A percentile compares a stretch with the other conserved stretches of the same genome.
phyloP scores from a whole-genome alignment of 768 basidiomycete species.

The Cystofilobasidium macerans region DNA sequence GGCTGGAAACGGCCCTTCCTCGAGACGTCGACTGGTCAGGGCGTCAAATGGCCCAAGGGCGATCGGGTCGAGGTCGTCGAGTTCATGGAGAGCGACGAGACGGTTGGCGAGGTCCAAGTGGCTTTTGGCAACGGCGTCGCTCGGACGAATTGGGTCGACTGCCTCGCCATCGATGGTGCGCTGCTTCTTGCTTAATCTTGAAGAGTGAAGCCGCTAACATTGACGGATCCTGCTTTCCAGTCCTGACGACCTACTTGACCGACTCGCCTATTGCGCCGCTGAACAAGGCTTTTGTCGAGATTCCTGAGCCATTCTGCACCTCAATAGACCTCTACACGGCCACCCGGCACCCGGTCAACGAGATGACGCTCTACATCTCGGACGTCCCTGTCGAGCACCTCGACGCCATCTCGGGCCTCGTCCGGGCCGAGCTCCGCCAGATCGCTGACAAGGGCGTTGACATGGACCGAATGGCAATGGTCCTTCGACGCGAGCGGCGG shows the following conservation, averaged over 20 bases:
- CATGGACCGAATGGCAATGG: conserved; percentile 77
- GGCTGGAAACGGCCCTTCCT: conserved; percentile 92
- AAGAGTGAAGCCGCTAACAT: background rate
- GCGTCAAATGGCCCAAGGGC: conserved; percentile 44
- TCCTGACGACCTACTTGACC: conserved; percentile 78
- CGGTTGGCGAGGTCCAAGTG: conserved; percentile 65
- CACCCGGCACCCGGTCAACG: conserved; percentile 56
- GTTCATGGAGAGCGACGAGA: conserved; percentile 92
- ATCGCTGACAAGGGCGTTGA: conserved; percentile 69
- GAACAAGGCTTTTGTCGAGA: conserved; percentile 79
- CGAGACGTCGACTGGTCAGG: conserved; percentile 66
- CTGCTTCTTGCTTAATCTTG: background rate
- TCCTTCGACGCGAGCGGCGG: conserved; percentile 76
- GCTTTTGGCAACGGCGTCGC: conserved; percentile 18
- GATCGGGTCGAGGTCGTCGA: conserved; percentile 59
- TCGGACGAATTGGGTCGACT: conserved; percentile 16
- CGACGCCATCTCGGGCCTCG: conserved; percentile 55
- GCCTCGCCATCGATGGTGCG: conserved; percentile 21
- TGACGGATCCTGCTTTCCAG: background rate
- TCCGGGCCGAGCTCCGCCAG: conserved; percentile 57
- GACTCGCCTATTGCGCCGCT: conserved; percentile 45
- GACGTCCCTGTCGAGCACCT: conserved; percentile 75
- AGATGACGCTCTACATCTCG: conserved; percentile 65
- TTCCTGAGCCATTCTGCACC: conserved; percentile 68
- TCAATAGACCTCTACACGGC: conserved; percentile 69